Conservation (phyloP, 352 stramenopile genomes). For the Globisporangium spinosum region DNA sequence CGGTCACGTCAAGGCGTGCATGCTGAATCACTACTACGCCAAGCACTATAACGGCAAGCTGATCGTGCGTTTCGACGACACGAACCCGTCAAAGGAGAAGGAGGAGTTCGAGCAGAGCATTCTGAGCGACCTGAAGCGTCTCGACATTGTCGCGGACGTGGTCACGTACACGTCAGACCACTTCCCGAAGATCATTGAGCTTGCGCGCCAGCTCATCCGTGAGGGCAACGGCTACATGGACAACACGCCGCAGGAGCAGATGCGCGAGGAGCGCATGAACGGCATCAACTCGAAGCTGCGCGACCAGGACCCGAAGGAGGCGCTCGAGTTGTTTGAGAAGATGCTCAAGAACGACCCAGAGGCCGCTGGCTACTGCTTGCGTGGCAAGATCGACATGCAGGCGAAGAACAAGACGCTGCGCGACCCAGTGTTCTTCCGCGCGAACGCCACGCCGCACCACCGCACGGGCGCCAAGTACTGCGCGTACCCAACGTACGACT, state of each 20-base stretch:
- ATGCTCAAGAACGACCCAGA: slow-evolving; percentile 92
- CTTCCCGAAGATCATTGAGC: slow-evolving; percentile 94
- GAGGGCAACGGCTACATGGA: slow-evolving; percentile 99
- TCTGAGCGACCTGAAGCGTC: slow-evolving; percentile 82
- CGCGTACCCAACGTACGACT: slow-evolving; percentile 99
- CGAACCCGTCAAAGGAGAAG: slow-evolving; percentile 99
- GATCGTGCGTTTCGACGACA: slow-evolving; percentile 99
- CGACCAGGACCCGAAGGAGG: slow-evolving; percentile 78
- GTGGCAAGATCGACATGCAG: slow-evolving; percentile 94
- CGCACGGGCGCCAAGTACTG: slow-evolving; percentile 96
- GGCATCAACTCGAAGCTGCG: slow-evolving; percentile 90
- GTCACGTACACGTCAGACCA: slow-evolving; percentile 98
- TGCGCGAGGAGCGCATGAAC: slow-evolving; percentile 95
- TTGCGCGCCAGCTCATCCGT: slow-evolving; percentile 92
- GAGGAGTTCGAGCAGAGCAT: slow-evolving; percentile 98
- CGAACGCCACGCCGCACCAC: slow-evolving; percentile 82
- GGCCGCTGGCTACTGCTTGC: slow-evolving; percentile 74
- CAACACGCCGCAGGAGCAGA: slow-evolving; percentile 97
- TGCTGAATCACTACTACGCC: slow-evolving; percentile 99
- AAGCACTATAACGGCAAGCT: slow-evolving; percentile 97
- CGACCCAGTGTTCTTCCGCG: slow-evolving; percentile 87
- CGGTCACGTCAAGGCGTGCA: slow-evolving; percentile 97
- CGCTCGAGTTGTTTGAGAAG: slow-evolving; percentile 94
- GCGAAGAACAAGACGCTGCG: slow-evolving; percentile 88
- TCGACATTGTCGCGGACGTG: slow-evolving; percentile 77